A percentile compares a stretch with the other conserved stretches of the same genome.
phyloP scores from a whole-genome alignment of 495 filamentous ascomycete species.

The Elasticomyces elasticus region DNA sequence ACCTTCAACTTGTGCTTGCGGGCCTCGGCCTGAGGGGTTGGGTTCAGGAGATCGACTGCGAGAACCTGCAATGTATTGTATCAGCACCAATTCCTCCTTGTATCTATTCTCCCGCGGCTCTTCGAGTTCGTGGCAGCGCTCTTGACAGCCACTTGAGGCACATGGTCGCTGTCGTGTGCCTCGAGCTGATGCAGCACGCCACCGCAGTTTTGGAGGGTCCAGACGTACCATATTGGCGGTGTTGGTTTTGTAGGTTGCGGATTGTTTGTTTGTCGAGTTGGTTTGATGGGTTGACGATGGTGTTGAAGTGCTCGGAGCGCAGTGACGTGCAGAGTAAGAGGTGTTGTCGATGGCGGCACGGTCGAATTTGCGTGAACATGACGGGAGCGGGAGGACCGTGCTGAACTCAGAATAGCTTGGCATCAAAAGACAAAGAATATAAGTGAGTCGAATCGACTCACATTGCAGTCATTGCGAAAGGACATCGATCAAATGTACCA shows the following conservation, averaged over 20 bases:
- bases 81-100: neutral
- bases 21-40: slow-evolving; percentile 85
- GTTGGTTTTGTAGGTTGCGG: neutral
- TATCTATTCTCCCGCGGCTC: neutral
- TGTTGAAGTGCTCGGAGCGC: neutral
- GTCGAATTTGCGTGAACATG: slow-evolving; percentile 2
- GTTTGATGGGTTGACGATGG: neutral
- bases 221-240: slow-evolving; percentile 21
- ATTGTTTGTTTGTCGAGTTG: neutral
- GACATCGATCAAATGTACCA: too few species aligned
- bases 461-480: too few species aligned
- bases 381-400: neutral
- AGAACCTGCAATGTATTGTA: slow-evolving; percentile 59
- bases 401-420: too few species aligned
- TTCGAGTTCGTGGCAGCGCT: neutral
- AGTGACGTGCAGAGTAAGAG: neutral
- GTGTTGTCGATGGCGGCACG: neutral
- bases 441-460: too few species aligned
- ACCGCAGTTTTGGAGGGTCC: neutral
- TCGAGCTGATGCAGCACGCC: slow-evolving; percentile 2
- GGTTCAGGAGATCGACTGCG: slow-evolving; percentile 99
- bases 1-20: slow-evolving; percentile 99
- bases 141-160: neutral
- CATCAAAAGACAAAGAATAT: too few species aligned
- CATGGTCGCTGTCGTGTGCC: slow-evolving; percentile 5